Evolutionary conservation across 1,284 basidiomycete genomes (phyloP), one percentile per base, ranked within the genome.

Genomic region (Cerrena zonata): DNA sequence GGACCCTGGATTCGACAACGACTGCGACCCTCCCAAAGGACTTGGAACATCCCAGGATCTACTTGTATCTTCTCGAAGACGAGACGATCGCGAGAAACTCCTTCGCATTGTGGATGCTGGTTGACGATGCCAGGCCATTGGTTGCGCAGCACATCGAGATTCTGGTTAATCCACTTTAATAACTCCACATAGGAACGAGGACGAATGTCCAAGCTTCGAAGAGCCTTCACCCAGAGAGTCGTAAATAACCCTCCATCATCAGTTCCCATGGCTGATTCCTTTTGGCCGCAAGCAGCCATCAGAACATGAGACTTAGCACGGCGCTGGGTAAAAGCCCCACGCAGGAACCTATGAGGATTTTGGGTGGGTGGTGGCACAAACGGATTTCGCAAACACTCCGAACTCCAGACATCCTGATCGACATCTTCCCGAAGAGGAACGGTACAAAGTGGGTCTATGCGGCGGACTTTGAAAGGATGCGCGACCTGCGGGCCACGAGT

Each of bases 401-500:
- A 26, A 12, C n/a, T 26, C 38, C 23, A 43, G 4, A 54, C 19
- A 21, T 45, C n/a, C 12, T 18, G 19, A 39, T 54, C 53, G 25
- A 54, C 41, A 18, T 48, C 50, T 7, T 13, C 21, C 12, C 40
- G 39, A 12, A 54, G 23, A 5, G 53, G 53, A 11, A 45, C 22
- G 25, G 41, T 25, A 4, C 24, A 36, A 7, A 25, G 24, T 12
- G 50, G 43, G 24, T 48, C 50, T 11, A 54, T n/a, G 24, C 45
- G 36, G 10, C 53, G 39, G 19, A 43, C 19, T 36, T 43, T 41
- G 18, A 41, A 23, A n/a, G 41, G 49, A 22, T 44, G 26, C 49
- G 54, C 60, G 61, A 63, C 18, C 30, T 7, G 7, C 15, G 21
- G 24, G 15, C 47, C 54, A n/a, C 53, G 24, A 5, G 47, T 51